Conservation (phyloP, 2,329 filamentous ascomycete genomes). For the Graphium sp. region DNA sequence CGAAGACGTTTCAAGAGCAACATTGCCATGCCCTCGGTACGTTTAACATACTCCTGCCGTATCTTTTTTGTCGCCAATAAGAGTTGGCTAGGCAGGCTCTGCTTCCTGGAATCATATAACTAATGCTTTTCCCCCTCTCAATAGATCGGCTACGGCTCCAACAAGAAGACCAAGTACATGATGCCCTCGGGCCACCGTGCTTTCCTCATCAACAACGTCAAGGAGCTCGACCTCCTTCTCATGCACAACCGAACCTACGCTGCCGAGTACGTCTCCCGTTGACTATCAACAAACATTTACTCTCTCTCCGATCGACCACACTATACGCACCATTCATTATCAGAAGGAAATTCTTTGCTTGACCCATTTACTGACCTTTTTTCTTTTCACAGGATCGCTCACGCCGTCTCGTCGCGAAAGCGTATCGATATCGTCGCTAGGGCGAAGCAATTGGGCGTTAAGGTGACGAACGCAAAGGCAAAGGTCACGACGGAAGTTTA, state of each 20-base stretch:
- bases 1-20: slow-evolving; percentile 94
- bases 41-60: slow-evolving; percentile 18
- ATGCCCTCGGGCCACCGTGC: slow-evolving; percentile 99
- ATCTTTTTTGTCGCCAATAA: slow-evolving; percentile 4
- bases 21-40: slow-evolving; percentile 94
- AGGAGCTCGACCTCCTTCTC: slow-evolving; percentile 90
- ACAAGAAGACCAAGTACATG: slow-evolving; percentile 99
- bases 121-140: slow-evolving; percentile 3
- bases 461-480: slow-evolving; percentile 99
- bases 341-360: background rate
- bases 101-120: background rate
- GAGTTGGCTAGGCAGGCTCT: slow-evolving; percentile 5
- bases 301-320: background rate
- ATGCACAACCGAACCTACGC: slow-evolving; percentile 99
- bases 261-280: slow-evolving; percentile 65
- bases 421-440: slow-evolving; percentile 93
- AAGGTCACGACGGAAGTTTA: slow-evolving; percentile 92
- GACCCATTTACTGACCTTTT: slow-evolving; percentile 19
- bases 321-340: too few relatives aligned
- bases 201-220: slow-evolving; percentile 95
- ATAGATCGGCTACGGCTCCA: slow-evolving; percentile 95
- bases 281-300: background rate
- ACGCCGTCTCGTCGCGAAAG: slow-evolving; percentile 97
- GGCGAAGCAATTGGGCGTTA: slow-evolving; percentile 96
- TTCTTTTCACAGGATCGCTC: slow-evolving; percentile 58